Base-by-base conservation (phyloP, 768 basidiomycete species). In the Crassisporium funariophilum region DNA sequence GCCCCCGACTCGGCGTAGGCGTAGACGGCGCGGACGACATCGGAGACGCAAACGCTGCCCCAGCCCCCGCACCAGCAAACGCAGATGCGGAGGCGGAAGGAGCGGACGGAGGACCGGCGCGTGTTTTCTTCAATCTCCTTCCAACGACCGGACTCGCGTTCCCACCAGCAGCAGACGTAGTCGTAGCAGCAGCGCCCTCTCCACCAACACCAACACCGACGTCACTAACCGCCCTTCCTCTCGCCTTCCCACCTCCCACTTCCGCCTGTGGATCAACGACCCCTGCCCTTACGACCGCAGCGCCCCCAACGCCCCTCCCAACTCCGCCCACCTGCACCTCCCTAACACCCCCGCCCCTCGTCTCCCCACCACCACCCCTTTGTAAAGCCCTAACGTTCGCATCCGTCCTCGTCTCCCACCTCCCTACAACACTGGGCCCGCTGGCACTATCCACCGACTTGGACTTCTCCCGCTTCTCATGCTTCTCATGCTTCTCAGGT, bases 321-420 rank as follows among this genome's bases (percentile, higher is more conserved):
- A 34, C 19, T 9, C 36, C 13, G 27, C 31, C 24, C 42, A 27
- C 35, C 35, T n/a, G n/a, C n/a, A 25, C 23, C 16, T 19, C 37
- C 31, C 44, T 44, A 44, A 23, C 10, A 31, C n/a, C 10, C 29
- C 5, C 29, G 5, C n/a, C 37, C 25, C 12, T 48, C 47, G 35
- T 56, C 55, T 61, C 61, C 42, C 49, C 47, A 29, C 58, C 58
- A 27, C 46, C 46, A 23, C 35, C 49, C 27, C 52, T 39, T 9
- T 49, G 27, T 13, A 64, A 25, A n/a, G 46, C 25, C 19, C 44
- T 41, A 5, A 61, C 39, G 23, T 66, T 64, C 53, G 52, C 58
- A 23, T 65, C 61, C 17, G 58, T 62, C 35, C 65, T 31, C 5
- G 60, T 62, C 21, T 52, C 46, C 62, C 61, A 61, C 15, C 53